A percentile compares a stretch with the other conserved stretches of the same genome.
Evolutionary conservation across 2,329 filamentous ascomycete species (phyloP).

Genomic region (Aureobasidium leucospermi): DNA sequence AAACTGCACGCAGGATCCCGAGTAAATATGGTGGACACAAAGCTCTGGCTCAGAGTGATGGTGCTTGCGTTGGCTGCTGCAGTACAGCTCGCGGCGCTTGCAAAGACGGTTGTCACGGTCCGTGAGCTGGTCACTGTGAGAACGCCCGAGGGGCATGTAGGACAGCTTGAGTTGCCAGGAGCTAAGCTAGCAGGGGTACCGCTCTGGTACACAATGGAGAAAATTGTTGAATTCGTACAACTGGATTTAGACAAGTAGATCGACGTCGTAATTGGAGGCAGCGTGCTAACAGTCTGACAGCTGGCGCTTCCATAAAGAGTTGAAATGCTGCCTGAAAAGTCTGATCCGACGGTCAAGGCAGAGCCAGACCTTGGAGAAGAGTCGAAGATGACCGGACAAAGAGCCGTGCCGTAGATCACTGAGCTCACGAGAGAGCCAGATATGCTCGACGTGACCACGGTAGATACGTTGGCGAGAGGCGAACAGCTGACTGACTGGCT

Average conservation of each 20-base stretch:
- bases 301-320: background rate
- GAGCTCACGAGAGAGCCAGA: background rate
- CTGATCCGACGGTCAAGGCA: background rate
- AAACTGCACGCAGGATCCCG: background rate
- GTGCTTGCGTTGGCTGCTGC: background rate
- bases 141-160: background rate
- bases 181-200: background rate
- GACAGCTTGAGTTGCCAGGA: background rate
- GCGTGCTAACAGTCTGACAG: background rate
- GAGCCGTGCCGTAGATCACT: background rate
- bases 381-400: background rate
- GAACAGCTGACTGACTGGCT: background rate
- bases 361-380: background rate
- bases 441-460: background rate
- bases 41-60: background rate
- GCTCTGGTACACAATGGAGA: background rate
- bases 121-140: background rate
- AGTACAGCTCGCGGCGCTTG: background rate
- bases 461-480: constrained; percentile 2
- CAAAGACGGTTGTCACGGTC: background rate
- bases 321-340: background rate
- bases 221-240: background rate
- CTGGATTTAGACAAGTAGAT: background rate
- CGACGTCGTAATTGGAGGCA: background rate
- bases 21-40: background rate